Conservation (phyloP, 2,329 filamentous ascomycete species). For the Xylariaceae sp. region DNA sequence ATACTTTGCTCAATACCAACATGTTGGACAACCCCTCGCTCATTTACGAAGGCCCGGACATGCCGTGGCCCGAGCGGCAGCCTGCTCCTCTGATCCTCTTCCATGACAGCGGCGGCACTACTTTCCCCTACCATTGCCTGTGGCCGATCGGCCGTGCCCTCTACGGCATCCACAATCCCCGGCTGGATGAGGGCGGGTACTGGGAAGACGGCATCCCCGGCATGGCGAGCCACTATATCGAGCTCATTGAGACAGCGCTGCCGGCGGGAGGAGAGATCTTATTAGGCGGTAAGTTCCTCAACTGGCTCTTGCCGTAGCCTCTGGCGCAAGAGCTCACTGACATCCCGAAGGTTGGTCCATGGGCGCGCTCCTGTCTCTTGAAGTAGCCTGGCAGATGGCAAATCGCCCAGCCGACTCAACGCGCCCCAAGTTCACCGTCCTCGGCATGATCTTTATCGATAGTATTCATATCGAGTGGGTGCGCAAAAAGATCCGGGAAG, state of each 20-base stretch:
- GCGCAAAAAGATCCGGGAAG: slow-evolving; percentile 16
- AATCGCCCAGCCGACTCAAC: slow-evolving; percentile 28
- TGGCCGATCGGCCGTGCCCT: slow-evolving; percentile 45
- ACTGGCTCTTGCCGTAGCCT: neutral
- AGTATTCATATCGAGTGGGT: slow-evolving; percentile 39
- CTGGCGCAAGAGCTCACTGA: neutral
- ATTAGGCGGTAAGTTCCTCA: slow-evolving; percentile 40
- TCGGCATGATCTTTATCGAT: slow-evolving; percentile 52
- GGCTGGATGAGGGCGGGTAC: slow-evolving; percentile 43
- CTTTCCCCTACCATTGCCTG: slow-evolving; percentile 54
- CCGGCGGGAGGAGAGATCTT: slow-evolving; percentile 40
- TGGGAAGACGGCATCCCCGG: slow-evolving; percentile 52
- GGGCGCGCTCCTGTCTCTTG: slow-evolving; percentile 49
- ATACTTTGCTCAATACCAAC: neutral
- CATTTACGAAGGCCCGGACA: slow-evolving; percentile 28
- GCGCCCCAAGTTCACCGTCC: slow-evolving; percentile 35
- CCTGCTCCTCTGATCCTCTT: slow-evolving; percentile 50
- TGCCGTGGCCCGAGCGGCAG: slow-evolving; percentile 17
- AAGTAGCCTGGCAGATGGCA: slow-evolving; percentile 45
- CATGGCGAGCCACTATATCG: slow-evolving; percentile 51
- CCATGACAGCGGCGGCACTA: slow-evolving; percentile 59
- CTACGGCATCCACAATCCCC: slow-evolving; percentile 54
- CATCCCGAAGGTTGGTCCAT: slow-evolving; percentile 45
- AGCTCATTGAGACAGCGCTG: slow-evolving; percentile 41
- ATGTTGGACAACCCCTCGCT: slow-evolving; percentile 29